Base-by-base conservation (phyloP, 208 protist genomes). In the Crithidia bombi region DNA sequence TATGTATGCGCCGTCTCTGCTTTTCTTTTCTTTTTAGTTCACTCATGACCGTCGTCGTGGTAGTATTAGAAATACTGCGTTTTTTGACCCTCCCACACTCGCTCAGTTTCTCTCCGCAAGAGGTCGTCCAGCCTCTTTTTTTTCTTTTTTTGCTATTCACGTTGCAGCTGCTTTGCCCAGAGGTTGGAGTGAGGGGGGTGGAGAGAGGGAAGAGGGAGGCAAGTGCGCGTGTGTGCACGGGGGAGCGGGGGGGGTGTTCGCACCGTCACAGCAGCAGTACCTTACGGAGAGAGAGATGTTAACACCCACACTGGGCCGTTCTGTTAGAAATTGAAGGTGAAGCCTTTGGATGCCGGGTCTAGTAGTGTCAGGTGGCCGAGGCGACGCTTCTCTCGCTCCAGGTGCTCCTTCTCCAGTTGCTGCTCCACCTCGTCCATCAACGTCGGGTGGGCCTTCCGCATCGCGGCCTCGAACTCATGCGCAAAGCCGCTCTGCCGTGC, bases 301-400 rank as follows among this genome's bases (percentile, higher is more conserved):
- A 4, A 32, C 4, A 21, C 17, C 12, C 12, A 12, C 41, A 50
- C 21, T 9, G 5, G 11, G 35, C 17, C 3, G 6, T 19, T 23
- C 33, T n/a, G 28, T 66, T 79, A 93, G 65, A 96, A 96, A 65
- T 77, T 47, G 52, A 96, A 96, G 19, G 69, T 70, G 61, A 94
- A 94, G 2, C 89, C 91, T 21, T 90, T 83, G n/a, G 58, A 74
- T 9, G 65, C 78, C 12, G 66, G 64, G 35, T 90, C 79, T 15
- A 94, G 77, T 54, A 94, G 51, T 12, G 76, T 69, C 6, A 93
- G 51, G 19, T 78, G 78, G 10, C 58, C 64, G 43, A 86, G 66
- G 15, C 80, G 77, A 28, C 74, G 78, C 58, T 82, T 65, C 61
- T 81, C 78, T 0, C 87, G 79, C 52, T 81, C 79, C 49, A 80